Conservation (phyloP, 331 rosid species). For the Telfairia occidentalis region DNA sequence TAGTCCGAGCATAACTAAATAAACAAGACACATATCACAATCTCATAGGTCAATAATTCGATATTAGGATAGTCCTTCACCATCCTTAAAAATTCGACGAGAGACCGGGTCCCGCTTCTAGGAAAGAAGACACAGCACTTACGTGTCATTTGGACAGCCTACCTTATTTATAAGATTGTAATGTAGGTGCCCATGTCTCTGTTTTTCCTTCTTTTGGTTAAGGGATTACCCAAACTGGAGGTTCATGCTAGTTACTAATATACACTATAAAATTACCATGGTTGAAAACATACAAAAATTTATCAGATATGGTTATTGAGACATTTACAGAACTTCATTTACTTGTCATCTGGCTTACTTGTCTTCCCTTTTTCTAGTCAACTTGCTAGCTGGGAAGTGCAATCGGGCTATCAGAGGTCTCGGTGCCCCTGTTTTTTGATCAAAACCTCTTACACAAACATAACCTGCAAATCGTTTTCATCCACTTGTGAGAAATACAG, state of each 20-base stretch:
- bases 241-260: too few relatives aligned
- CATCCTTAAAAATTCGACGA: background rate
- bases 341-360: background rate
- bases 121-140: background rate
- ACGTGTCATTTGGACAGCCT: background rate
- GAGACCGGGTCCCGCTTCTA: background rate
- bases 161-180: background rate
- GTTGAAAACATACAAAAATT: too few relatives aligned
- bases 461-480: constrained; percentile 41
- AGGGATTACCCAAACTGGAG: too few relatives aligned
- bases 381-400: constrained; percentile 46
- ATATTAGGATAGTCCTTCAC: too few relatives aligned
- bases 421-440: constrained; percentile 46
- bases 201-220: background rate
- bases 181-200: background rate
- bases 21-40: too few relatives aligned
- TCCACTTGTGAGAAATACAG: background rate
- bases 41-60: too few relatives aligned
- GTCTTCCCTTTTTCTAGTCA: constrained; percentile 7
- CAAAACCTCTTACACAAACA: constrained; percentile 88
- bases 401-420: constrained; percentile 55
- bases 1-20: too few relatives aligned
- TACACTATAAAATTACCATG: too few relatives aligned
- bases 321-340: background rate
- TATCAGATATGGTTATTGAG: background rate